Base-by-base conservation (phyloP, 306 rosid genomes). In the Ziziphus jujuba region DNA sequence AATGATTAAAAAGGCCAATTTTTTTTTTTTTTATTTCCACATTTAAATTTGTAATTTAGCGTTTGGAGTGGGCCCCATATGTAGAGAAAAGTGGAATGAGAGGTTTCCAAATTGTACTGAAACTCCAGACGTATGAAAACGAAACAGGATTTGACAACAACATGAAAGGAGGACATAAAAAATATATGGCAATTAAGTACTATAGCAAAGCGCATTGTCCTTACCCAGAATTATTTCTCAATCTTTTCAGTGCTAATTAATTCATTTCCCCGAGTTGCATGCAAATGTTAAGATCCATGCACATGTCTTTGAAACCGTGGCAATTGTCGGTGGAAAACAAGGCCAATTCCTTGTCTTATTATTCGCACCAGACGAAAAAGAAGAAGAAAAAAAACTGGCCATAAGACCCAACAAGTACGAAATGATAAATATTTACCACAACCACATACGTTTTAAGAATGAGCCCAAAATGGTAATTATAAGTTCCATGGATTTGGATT, bases 11-110 rank as follows among this genome's bases (percentile, higher is more conserved):
- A 28, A 28, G 2, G 2, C 33, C 33, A 28, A 28, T 2, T 1
- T 28, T 11, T 40, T 9, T 40, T 40, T 36, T 9, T n/a, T 56
- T 25, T 17, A 20, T n/a, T 20, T 69, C 57, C 25, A 57, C 73
- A 11, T 5, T n/a, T 44, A 11, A 38, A 7, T 56, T 5, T 31
- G 24, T 9, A 5, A 8, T 33, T 49, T 50, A 20, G 49, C 10
- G 7, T 70, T 60, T 35, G 7, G 45, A 40, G 61, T 71, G 75
- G 75, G 75, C 75, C 50, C 62, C 67, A 36, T 22, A 5, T 9
- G 11, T 24, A 28, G 20, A 54, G 20, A 21, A 34, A 45, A 71
- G 17, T 33, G 25, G 6, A 13, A 44, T 7, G 28, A 51, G 25
- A 45, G 45, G 45, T 31, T 58, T 35, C 67, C 66, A 25, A 59